Percentiles rank a stretch among this genome's conserved stretches.
These are phyloP conservation scores for Metarhizium rileyi DNA, from an alignment of 2,329 filamentous ascomycete genomes.

Conservation along the genomic window DNA sequence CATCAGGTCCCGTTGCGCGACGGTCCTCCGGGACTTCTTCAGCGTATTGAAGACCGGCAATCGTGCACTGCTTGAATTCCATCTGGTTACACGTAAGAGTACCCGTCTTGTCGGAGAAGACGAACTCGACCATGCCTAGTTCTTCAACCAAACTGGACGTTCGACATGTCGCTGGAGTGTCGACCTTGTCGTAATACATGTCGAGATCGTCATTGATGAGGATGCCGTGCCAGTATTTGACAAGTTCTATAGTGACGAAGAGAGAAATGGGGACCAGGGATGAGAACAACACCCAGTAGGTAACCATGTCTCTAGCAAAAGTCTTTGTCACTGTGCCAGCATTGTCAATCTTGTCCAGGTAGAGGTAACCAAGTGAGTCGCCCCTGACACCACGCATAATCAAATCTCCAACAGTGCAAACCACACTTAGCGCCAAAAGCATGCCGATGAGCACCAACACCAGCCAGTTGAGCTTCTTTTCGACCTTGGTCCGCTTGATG, in stretches of 20 bases:
- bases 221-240: conserved; percentile 97
- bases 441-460: conserved; percentile 85
- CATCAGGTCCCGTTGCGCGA: conserved; percentile 68
- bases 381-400: conserved; percentile 60
- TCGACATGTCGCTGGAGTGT: conserved; percentile 90
- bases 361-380: conserved; percentile 61
- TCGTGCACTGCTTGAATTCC: conserved; percentile 95
- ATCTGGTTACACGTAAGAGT: conserved; percentile 98
- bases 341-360: conserved; percentile 50
- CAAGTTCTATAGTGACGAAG: conserved; percentile 93
- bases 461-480: conserved; percentile 85
- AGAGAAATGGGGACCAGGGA: conserved; percentile 94
- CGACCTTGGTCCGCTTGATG: conserved; percentile 95
- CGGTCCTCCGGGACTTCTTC: conserved; percentile 88
- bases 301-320: conserved; percentile 91
- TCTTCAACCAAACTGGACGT: conserved; percentile 97
- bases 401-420: conserved; percentile 87
- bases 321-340: conserved; percentile 52
- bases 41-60: conserved; percentile 87
- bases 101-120: conserved; percentile 97
- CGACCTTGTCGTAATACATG: conserved; percentile 93
- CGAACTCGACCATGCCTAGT: conserved; percentile 94
- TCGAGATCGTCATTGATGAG: conserved; percentile 96
- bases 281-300: conserved; percentile 97
- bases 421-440: conserved; percentile 71